phyloP scores from a whole-genome alignment of 495 filamentous ascomycete genomes.

The Beverwykella pulmonaria region DNA sequence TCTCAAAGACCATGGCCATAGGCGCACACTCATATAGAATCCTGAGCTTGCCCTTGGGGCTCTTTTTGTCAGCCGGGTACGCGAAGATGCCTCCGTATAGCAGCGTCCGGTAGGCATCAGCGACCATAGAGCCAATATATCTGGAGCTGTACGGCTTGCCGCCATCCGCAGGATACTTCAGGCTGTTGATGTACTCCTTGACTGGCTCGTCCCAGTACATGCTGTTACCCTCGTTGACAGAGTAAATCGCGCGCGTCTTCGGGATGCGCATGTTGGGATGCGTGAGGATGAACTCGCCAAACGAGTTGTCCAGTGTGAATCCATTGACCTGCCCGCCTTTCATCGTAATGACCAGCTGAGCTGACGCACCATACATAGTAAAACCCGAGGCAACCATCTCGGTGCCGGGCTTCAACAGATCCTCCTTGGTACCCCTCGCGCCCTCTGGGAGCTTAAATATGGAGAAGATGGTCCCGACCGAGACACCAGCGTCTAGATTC shows the following conservation, averaged over 20 bases:
- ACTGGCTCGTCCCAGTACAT: conserved; percentile 91
- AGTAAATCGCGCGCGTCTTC: conserved; percentile 82
- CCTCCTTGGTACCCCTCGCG: conserved; percentile 73
- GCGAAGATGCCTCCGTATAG: conserved; percentile 97
- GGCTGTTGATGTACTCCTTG: conserved; percentile 81
- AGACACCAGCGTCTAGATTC: conserved; percentile 97
- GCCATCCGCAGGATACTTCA: conserved; percentile 75
- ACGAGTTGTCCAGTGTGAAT: conserved; percentile 92
- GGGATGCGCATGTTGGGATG: conserved; percentile 94
- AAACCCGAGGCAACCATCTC: conserved; percentile 93
- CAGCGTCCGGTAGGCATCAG: conserved; percentile 93
- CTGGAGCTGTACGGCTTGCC: conserved; percentile 91
- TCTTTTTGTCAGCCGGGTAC: conserved; percentile 97
- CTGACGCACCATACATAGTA: conserved; percentile 98
- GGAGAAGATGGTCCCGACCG: conserved; percentile 96
- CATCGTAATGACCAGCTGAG: conserved; percentile 97
- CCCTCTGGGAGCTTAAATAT: conserved; percentile 81
- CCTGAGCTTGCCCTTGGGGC: conserved; percentile 93
- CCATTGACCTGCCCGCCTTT: conserved; percentile 90
- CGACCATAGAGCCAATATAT: conserved; percentile 98
- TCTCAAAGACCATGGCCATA: conserved; percentile 99
- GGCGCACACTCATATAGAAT: conserved; percentile 98
- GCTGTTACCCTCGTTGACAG: conserved; percentile 97
- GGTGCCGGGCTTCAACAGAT: conserved; percentile 83
- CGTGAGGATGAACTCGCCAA: conserved; percentile 98